Percentiles rank a stretch among this genome's conserved stretches.
Evolutionary conservation across 768 basidiomycete genomes (phyloP).

Genomic region (Psilocybe tampanensis): DNA sequence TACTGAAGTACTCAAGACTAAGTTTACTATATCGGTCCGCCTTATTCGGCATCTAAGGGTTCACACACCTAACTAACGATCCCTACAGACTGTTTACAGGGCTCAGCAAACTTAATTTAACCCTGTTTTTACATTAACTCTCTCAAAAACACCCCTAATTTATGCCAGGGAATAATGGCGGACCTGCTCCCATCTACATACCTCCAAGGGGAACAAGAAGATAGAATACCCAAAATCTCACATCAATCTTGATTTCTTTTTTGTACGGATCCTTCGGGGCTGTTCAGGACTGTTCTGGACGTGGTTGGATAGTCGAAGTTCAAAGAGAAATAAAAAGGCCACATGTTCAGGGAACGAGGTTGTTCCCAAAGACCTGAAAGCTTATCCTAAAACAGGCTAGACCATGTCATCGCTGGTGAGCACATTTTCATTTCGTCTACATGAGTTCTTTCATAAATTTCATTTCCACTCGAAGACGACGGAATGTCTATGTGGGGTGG

Average conservation of each 20-base stretch:
- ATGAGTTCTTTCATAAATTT: background rate
- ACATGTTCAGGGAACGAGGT: constrained; percentile 5
- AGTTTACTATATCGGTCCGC: too few relatives aligned
- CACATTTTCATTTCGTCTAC: background rate
- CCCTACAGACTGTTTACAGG: too few relatives aligned
- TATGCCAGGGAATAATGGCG: too few relatives aligned
- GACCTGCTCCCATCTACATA: too few relatives aligned
- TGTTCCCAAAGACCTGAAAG: constrained; percentile 6
- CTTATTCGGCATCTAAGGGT: too few relatives aligned
- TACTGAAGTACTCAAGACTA: too few relatives aligned
- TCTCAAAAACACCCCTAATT: too few relatives aligned
- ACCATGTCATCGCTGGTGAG: constrained; percentile 5
- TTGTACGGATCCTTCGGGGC: background rate
- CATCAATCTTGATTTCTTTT: background rate
- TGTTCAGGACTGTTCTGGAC: background rate
- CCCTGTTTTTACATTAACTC: too few relatives aligned
- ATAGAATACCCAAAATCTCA: background rate
- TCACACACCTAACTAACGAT: too few relatives aligned
- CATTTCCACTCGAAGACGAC: background rate
- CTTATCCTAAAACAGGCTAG: constrained; percentile 9
- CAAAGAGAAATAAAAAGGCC: background rate
- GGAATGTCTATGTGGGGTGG: background rate
- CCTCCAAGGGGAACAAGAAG: background rate
- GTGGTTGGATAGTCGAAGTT: background rate
- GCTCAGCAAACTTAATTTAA: too few relatives aligned